Evolutionary conservation across 164 flowering plant species (phyloP).

Genomic region (Pachysandra terminalis): DNA sequence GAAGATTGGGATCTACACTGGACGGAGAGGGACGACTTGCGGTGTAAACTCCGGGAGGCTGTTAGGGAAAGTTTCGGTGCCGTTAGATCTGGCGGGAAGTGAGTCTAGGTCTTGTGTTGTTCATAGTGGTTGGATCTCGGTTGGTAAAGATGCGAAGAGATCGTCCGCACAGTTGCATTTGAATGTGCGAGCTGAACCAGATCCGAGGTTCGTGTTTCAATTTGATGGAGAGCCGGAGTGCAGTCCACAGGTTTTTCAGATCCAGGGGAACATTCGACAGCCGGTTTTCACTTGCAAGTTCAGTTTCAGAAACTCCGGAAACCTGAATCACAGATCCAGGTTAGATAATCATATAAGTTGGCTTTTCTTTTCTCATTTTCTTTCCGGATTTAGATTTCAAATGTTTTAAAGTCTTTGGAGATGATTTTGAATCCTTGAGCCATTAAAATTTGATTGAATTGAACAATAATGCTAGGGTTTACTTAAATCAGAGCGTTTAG

Average conservation of each 20-base stretch:
- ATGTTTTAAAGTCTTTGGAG: no score
- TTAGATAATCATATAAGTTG: slow-evolving; percentile 11
- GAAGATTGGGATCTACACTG: slow-evolving; percentile 57
- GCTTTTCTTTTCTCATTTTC: background rate
- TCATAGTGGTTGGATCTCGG: slow-evolving; percentile 73
- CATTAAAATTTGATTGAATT: no score
- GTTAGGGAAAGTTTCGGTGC: slow-evolving; percentile 60
- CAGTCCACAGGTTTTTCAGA: slow-evolving; percentile 85
- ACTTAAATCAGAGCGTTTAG: no score
- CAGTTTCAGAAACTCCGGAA: slow-evolving; percentile 52
- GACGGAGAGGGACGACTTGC: slow-evolving; percentile 69
- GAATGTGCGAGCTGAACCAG: slow-evolving; percentile 80
- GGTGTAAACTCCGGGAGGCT: slow-evolving; percentile 72
- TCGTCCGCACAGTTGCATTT: slow-evolving; percentile 57
- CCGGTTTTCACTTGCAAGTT: slow-evolving; percentile 96
- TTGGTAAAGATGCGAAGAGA: slow-evolving; percentile 46
- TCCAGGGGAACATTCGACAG: slow-evolving; percentile 72
- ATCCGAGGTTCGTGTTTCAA: slow-evolving; percentile 91
- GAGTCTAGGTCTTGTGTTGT: slow-evolving; percentile 41
- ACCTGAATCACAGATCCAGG: slow-evolving; percentile 60
- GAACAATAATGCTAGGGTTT: no score
- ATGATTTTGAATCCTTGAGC: no score
- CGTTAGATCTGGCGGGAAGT: slow-evolving; percentile 60
- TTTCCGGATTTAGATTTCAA: background rate
- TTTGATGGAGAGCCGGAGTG: slow-evolving; percentile 94